phyloP scores from a whole-genome alignment of 352 stramenopile species.

The Globisporangium camurandrum region DNA sequence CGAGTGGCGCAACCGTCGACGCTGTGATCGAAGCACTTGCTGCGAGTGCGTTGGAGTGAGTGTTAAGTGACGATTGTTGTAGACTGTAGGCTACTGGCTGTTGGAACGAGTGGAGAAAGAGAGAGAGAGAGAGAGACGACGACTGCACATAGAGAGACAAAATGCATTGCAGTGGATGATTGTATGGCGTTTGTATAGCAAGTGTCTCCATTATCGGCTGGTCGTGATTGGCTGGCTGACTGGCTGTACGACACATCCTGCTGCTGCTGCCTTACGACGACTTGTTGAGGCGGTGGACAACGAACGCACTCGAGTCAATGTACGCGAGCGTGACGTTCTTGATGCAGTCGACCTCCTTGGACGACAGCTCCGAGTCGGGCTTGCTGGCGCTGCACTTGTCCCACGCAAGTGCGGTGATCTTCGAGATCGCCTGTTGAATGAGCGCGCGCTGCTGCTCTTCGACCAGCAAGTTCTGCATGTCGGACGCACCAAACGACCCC shows the following conservation, averaged over 20 bases:
- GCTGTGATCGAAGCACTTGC: conserved; percentile 11
- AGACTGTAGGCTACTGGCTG: too few species aligned
- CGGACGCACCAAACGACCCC: conserved; percentile 30
- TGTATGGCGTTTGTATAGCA: too few species aligned
- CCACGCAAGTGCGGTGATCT: conserved; percentile 86
- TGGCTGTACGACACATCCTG: not conserved
- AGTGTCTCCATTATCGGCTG: not conserved
- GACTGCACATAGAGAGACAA: too few species aligned
- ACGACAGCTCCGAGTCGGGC: conserved; percentile 75
- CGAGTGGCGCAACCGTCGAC: conserved; percentile 4
- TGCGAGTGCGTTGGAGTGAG: conserved; percentile 7
- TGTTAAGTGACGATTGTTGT: not conserved
- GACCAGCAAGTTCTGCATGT: conserved; percentile 78
- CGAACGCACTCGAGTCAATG: conserved; percentile 83
- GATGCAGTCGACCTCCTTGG: conserved; percentile 77
- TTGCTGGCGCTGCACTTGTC: conserved; percentile 86
- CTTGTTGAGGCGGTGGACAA: conserved; percentile 80
- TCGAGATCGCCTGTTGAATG: conserved; percentile 84
- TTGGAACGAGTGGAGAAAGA: not conserved
- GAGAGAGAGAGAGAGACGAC: not conserved
- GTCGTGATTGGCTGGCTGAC: not conserved
- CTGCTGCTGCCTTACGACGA: conserved; percentile 19
- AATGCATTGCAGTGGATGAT: too few species aligned
- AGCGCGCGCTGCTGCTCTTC: conserved; percentile 84
- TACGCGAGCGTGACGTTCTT: conserved; percentile 85